Conservation (phyloP, 1,284 basidiomycete species). For the Stereum hirsutum region DNA sequence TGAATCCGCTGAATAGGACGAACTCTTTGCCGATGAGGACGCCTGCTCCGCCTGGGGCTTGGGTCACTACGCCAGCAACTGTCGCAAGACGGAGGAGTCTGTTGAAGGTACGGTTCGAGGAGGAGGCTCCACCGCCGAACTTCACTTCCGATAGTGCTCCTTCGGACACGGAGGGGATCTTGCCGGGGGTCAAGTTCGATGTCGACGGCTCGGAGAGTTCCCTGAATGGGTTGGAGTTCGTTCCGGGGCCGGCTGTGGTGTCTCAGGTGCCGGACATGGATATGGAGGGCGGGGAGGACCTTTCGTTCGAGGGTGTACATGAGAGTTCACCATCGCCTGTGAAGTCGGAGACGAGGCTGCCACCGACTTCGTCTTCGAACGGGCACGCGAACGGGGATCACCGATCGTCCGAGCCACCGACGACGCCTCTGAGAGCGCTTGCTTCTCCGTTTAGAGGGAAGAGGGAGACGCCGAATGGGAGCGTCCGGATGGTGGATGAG, state of each 20-base stretch:
- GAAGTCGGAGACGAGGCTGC: slow-evolving; percentile 1
- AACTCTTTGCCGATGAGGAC: slow-evolving; percentile 14
- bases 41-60: slow-evolving; percentile 64
- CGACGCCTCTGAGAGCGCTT: slow-evolving; percentile 8
- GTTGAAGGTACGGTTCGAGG: slow-evolving; percentile 64
- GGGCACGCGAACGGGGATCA: slow-evolving; percentile 14
- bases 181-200: slow-evolving; percentile 1
- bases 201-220: slow-evolving; percentile 6
- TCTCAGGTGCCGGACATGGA: not conserved
- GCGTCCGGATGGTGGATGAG: slow-evolving; percentile 51
- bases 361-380: slow-evolving; percentile 9
- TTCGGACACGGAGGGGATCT: slow-evolving; percentile 12
- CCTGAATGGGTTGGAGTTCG: too few species aligned
- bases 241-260: not conserved
- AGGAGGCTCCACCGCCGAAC: too few species aligned
- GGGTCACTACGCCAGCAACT: slow-evolving; percentile 48
- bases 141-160: slow-evolving; percentile 25
- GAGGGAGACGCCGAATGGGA: slow-evolving; percentile 34
- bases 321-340: slow-evolving; percentile 7
- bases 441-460: slow-evolving; percentile 21
- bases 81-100: slow-evolving; percentile 33
- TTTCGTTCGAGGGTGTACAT: slow-evolving; percentile 11
- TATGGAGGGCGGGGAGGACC: slow-evolving; percentile 7
- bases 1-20: slow-evolving; percentile 32
- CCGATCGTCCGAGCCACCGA: slow-evolving; percentile 15